Conservation (phyloP, 2,329 filamentous ascomycete genomes). For the Parastagonospora avenae region DNA sequence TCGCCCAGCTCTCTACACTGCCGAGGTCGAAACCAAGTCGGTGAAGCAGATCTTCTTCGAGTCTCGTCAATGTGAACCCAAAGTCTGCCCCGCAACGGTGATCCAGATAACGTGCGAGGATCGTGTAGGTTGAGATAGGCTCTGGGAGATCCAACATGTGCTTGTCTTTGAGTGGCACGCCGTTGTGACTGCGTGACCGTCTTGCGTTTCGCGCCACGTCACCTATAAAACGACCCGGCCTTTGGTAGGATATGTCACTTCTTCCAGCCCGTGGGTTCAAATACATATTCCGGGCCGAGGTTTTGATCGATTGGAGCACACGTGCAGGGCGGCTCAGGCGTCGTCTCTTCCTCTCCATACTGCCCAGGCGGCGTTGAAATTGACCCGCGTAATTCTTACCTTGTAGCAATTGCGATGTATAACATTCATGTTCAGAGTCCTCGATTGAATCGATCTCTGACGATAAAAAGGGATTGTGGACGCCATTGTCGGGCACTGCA, state of each 20-base stretch:
- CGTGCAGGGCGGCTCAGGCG: conserved; percentile 25
- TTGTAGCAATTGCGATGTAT: not conserved
- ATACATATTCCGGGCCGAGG: conserved; percentile 25
- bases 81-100: conserved; percentile 10
- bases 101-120: conserved; percentile 35
- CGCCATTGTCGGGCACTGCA: no score
- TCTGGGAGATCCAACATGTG: not conserved
- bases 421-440: not conserved
- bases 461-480: not conserved
- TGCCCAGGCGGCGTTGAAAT: conserved; percentile 18
- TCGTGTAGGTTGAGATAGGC: conserved; percentile 27
- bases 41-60: conserved; percentile 26
- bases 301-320: conserved; percentile 26
- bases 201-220: no score
- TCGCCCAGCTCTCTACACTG: conserved; percentile 31
- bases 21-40: conserved; percentile 18
- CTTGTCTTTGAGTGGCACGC: not conserved
- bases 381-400: not conserved
- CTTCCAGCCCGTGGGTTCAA: conserved; percentile 8
- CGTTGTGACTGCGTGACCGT: not conserved
- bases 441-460: not conserved
- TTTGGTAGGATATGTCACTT: conserved; percentile 20
- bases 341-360: conserved; percentile 18
- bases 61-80: conserved; percentile 14
- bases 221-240: not conserved